Evolutionary conservation across 768 basidiomycete genomes (phyloP), one percentile per base, ranked within the genome.

Genomic region (Hirschioporus abietinus): DNA sequence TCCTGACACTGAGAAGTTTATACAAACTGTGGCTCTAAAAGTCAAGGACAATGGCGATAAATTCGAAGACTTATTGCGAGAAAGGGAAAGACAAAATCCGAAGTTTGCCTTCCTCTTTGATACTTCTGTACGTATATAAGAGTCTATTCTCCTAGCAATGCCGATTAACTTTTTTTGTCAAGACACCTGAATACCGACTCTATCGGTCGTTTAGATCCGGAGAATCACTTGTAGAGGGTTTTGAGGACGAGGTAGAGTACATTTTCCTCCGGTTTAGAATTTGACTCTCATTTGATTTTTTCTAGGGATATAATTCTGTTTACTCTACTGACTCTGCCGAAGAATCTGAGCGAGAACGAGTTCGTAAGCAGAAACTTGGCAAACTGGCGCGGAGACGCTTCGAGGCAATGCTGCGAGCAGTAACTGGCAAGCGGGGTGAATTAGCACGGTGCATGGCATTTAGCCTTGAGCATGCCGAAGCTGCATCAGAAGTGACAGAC

Each of bases 401-500:
- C 71, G 93, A 97, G 77, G 87, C 88, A 1, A 93, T 98, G 88
- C 82, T 99, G 58, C 87, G 97, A 23, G 88, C 87, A 7, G 79
- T 99, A 72, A 89, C 88, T 7, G 95, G 95, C 1, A 88, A 89
- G 71, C 81, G 95, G 66, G 95, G 92, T 6, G 94, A 96, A 76
- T 87, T 99, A 52, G 97, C 94, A 35, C 83, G 95, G 25, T 95
- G 92, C 68, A 99, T 99, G 97, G 86, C 91, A n/a, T 99, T 99
- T 74, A 93, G 95, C 69, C 82, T 99, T 58, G 94, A 96, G 74
- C 95, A 96, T 73, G 96, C 96, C 0, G 96, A 99, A 76, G 95
- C 95, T 20, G 95, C 96, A 20, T 87, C 90, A 66, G 96, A 97
- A 82, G 96, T 99, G 36, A 88, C 89, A 6, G 95, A 98, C 70